These are phyloP conservation scores for Neofusicoccum umdonicola DNA, from an alignment of 2,329 filamentous ascomycete genomes.

Conservation along the genomic window DNA sequence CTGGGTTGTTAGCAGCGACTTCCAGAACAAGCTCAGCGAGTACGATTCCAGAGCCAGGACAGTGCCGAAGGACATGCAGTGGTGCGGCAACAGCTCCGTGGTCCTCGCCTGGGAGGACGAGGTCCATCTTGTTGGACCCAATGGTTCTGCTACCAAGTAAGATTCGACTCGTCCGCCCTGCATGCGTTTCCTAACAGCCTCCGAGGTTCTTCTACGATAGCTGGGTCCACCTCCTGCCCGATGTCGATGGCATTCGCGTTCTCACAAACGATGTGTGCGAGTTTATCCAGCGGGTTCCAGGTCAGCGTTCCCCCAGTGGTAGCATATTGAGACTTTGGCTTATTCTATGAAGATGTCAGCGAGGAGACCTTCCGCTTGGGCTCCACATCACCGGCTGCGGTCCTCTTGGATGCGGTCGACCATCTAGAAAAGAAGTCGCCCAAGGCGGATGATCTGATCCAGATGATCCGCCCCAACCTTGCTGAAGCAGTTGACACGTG, in stretches of 20 bases:
- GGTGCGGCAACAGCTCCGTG: slow-evolving; percentile 94
- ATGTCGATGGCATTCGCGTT: slow-evolving; percentile 84
- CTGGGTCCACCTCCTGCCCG: slow-evolving; percentile 82
- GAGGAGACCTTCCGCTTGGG: slow-evolving; percentile 87
- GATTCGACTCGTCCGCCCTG: too few relatives aligned
- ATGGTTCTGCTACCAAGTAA: slow-evolving; percentile 64
- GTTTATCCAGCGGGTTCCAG: slow-evolving; percentile 88
- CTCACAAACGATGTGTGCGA: slow-evolving; percentile 95
- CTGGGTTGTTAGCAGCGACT: slow-evolving; percentile 93
- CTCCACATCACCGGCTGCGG: slow-evolving; percentile 83
- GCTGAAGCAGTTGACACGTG: slow-evolving; percentile 93
- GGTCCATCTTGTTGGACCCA: slow-evolving; percentile 86
- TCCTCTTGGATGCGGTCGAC: slow-evolving; percentile 89
- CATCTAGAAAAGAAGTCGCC: slow-evolving; percentile 91
- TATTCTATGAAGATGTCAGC: slow-evolving; percentile 60
- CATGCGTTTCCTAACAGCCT: too few relatives aligned
- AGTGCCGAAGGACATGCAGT: slow-evolving; percentile 81
- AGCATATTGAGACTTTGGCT: not conserved
- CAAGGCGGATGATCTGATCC: slow-evolving; percentile 96
- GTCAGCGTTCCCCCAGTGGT: slow-evolving; percentile 30
- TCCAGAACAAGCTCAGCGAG: slow-evolving; percentile 87
- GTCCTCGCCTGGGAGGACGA: slow-evolving; percentile 97
- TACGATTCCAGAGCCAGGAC: slow-evolving; percentile 86
- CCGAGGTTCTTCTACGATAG: slow-evolving; percentile 77
- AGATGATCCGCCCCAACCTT: slow-evolving; percentile 82